These are phyloP conservation scores for Camellia oleifera DNA, from an alignment of 179 eudicot genomes.

Conservation along the genomic window DNA sequence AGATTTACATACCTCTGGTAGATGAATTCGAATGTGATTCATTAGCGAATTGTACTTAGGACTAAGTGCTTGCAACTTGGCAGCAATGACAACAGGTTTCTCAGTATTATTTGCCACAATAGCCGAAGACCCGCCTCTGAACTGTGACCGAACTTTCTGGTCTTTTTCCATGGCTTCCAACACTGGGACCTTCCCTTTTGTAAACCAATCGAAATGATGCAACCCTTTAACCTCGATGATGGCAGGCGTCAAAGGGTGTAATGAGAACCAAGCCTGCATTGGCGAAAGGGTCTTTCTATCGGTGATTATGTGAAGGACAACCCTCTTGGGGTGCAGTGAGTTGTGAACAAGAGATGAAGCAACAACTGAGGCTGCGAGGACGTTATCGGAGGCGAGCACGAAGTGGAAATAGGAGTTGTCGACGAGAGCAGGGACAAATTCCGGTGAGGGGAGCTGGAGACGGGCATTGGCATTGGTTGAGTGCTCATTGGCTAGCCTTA, in stretches of 20 bases:
- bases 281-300: slow-evolving; percentile 82
- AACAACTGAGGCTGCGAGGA: slow-evolving; percentile 93
- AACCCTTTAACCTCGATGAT: slow-evolving; percentile 83
- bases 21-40: slow-evolving; percentile 84
- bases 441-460: slow-evolving; percentile 74
- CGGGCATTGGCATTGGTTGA: slow-evolving; percentile 78
- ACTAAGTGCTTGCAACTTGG: slow-evolving; percentile 87
- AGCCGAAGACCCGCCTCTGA: slow-evolving; percentile 85
- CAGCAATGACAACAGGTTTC: slow-evolving; percentile 71
- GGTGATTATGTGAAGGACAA: slow-evolving; percentile 82
- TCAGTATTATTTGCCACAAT: slow-evolving; percentile 72
- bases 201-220: slow-evolving; percentile 94
- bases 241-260: slow-evolving; percentile 70
- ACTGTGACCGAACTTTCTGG: slow-evolving; percentile 74
- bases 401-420: slow-evolving; percentile 90
- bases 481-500: slow-evolving; percentile 82
- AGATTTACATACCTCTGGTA: slow-evolving; percentile 92
- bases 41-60: slow-evolving; percentile 90
- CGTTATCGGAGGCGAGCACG: slow-evolving; percentile 84
- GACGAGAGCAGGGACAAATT: slow-evolving; percentile 69
- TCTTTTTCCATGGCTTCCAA: slow-evolving; percentile 98
- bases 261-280: slow-evolving; percentile 96
- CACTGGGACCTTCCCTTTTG: slow-evolving; percentile 88
- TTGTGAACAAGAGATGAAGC: slow-evolving; percentile 80
- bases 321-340: slow-evolving; percentile 55